Base-by-base conservation (phyloP, 352 stramenopile species). In the Ochromonadaceae sp. region DNA sequence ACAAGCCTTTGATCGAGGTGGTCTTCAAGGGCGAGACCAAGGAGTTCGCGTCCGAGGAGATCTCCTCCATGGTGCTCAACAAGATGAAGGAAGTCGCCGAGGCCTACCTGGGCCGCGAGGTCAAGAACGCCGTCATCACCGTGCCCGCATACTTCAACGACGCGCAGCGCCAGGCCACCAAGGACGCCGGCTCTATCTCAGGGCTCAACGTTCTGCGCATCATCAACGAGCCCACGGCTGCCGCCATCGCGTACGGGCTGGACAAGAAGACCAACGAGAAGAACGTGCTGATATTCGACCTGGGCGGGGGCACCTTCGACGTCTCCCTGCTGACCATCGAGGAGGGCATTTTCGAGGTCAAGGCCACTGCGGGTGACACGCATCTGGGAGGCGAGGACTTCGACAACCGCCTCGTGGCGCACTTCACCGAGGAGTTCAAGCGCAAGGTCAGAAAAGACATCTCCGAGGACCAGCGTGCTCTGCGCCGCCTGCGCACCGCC, bases 131-230 rank as follows among this genome's bases (percentile, higher is more conserved):
- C n/a, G 87, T 95, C 9, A 82, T 96, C 38, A 96, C 88, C n/a
- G 88, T 96, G 32, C 88, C 88, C n/a, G 88, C 88, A n/a, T 93
- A 96, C 66, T 96, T 96, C 71, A 95, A 96, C 68, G 85, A 95
- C 70, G 87, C 79, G 62, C 88, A 96, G 72, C 81, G 88, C 28
- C 84, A 95, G 61, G 88, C 88, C 17, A 96, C 88, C 44, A 95
- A 95, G 53, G 83, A 93, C 56, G 87, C 87, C 12, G 70, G 69
- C 20, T 72, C 68, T 17, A 95, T 96, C 69, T 74, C 87, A 30
- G 87, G 88, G 4, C 67, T 96, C 30, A 95, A 92, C 58, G 87
- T 96, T 15, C 65, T 93, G 48, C 84, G 87, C 68, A 95, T 96
- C 77, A 91, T 98, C 72, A 97, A 94, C 74, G 93, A 98, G 76